Evolutionary conservation across 163 green algal genomes (phyloP), one percentile per base, ranked within the genome.

Genomic region (Prototheca stagnorum): DNA sequence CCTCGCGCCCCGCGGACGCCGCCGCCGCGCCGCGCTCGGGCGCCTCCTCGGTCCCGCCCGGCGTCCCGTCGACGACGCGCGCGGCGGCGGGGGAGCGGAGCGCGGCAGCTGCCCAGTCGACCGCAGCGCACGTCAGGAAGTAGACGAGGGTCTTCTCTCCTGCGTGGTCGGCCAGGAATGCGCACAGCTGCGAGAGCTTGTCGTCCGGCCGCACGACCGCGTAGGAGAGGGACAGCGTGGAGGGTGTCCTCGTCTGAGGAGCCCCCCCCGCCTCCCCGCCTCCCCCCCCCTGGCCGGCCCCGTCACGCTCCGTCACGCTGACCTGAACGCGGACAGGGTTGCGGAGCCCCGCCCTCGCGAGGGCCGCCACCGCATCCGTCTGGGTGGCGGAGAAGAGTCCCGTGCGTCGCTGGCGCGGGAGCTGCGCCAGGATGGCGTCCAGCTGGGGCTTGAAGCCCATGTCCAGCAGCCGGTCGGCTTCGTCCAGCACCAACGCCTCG

Each of bases 391-490:
- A 85, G 70, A 98, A 99, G 35, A 99, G 82, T 77, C 92, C 80
- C 17, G 91, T 99, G 43, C 74, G 65, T 4, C 88, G 73, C 26
- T 96, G 82, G 35, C 72, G 62, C 28, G 68, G 68, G 19, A 67
- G 57, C 36, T 76, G 80, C 62, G 93, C 93, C 7, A 98, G 68
- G 47, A 99, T 93, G 64, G 95, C 75, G 61, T 99, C 88, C 36
- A 99, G 96, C 58, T 99, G 91, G 64, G 86, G 53, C 67, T 98
- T 88, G 77, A 98, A 99, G 67, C 96, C 91, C 84, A 99, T 93
- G 75, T 97, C 93, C 24, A 99, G 74, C 56, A 99, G 76, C 48
- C 93, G 80, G 70, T 99, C 91, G 2, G 91, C 91, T 71, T 99
- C 91, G 55, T 99, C 91, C 44, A 99, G 68, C 44, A 98, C 84